Base-by-base conservation (phyloP, 208 protist genomes). In the Tritrichomonas foetus region DNA sequence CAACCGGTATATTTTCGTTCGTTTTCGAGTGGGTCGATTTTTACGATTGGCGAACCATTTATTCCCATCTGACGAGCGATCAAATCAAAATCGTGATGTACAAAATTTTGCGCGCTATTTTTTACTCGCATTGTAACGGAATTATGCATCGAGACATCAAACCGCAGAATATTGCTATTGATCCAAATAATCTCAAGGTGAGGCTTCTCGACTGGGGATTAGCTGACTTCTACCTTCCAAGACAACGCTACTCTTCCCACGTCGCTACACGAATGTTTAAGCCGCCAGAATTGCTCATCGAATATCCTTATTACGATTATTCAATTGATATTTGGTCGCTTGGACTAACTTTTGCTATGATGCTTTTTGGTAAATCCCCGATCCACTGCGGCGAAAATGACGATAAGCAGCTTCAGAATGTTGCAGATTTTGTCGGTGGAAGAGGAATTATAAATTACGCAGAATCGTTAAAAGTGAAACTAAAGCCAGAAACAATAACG, bases 141-240 rank as follows among this genome's bases (percentile, higher is more conserved):
- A 78, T 78, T 22, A 78, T 78, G 69, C 69, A 92, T 61, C 44
- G 80, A 3, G 80, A 92, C n/a, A 64, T 92, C 1, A 99, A 99
- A 95, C 98, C 98, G 36, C 78, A 92, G 11, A 61, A 61, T 57
- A 92, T 92, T 61, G 41, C 50, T 22, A 92, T 92, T 64, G 78
- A 92, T 41, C 3, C 8, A 64, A 16, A 50, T 3, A 53, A 22
- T 33, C 3, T 3, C 2, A 50, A 14, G 3, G 14, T 92, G 2
- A 30, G 78, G 3, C 41, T 92, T 61, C 41, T 92, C 16, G 78
- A 92, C 30, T 92, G 78, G 78, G 78, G 78, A 39, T 47, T 84
- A 11, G 74, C 41, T 8, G 74, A 44, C 30, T 84, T 84, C 27
- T 84, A 84, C 44, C n/a, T 41, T 61, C 78, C 78, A 3, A 61